These are phyloP conservation scores for Gyrodon lividus DNA, from an alignment of 768 basidiomycete genomes.

Conservation along the genomic window DNA sequence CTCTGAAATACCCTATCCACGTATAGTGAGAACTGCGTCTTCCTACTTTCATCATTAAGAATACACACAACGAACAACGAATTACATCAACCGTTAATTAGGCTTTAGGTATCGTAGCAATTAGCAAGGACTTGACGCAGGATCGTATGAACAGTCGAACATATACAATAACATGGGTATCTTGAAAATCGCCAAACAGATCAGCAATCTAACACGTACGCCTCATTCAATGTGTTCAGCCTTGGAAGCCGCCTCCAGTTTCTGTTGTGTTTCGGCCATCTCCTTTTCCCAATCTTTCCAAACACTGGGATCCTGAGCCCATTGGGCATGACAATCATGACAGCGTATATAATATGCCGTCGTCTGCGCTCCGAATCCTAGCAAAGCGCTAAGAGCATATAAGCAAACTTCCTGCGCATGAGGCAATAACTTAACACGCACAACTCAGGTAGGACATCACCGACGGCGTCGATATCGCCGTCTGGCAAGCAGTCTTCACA, in stretches of 20 bases:
- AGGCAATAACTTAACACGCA: slow-evolving; percentile 27
- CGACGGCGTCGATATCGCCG: slow-evolving; percentile 50
- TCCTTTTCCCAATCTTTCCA: slow-evolving; percentile 47
- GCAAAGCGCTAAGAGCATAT: slow-evolving; percentile 33
- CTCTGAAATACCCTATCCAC: neutral
- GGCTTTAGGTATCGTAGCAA: neutral
- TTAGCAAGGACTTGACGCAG: neutral
- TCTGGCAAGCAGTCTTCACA: slow-evolving; percentile 61
- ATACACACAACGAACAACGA: neutral
- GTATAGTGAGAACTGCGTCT: neutral
- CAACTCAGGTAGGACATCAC: slow-evolving; percentile 60
- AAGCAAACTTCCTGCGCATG: slow-evolving; percentile 3
- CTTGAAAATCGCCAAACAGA: neutral
- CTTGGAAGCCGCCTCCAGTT: slow-evolving; percentile 24
- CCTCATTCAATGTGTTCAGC: neutral
- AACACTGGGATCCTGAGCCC: slow-evolving; percentile 32
- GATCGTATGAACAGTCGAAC: neutral
- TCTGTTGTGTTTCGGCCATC: slow-evolving; percentile 36
- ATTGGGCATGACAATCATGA: slow-evolving; percentile 44
- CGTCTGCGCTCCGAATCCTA: slow-evolving; percentile 37
- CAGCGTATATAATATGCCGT: slow-evolving; percentile 52
- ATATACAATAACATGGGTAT: neutral
- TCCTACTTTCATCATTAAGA: neutral
- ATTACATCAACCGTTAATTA: neutral
- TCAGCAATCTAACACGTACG: neutral